These are phyloP conservation scores for Aspergillus sp. DNA, from an alignment of 2,329 filamentous ascomycete species.

Conservation along the genomic window DNA sequence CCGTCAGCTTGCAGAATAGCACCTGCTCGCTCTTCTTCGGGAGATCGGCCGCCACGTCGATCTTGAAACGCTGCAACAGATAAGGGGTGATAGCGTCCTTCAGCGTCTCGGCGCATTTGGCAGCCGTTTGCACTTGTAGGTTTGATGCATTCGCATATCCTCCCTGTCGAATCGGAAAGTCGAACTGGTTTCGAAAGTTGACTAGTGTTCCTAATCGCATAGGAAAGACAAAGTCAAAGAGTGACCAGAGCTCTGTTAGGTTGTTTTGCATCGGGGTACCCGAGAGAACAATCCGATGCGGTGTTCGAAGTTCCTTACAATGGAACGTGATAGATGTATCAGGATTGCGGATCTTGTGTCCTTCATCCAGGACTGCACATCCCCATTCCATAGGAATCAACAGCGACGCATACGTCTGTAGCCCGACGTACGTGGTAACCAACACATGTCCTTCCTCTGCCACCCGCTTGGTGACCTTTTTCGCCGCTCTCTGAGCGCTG, in stretches of 20 bases:
- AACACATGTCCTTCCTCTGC: conserved; percentile 81
- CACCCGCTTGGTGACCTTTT: conserved; percentile 74
- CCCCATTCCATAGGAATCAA: conserved; percentile 82
- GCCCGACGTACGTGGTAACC: conserved; percentile 88
- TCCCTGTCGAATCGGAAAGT: conserved; percentile 85
- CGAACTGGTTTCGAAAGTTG: conserved; percentile 84
- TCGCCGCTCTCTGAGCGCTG: conserved; percentile 62
- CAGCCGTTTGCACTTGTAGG: conserved; percentile 86
- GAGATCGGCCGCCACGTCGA: conserved; percentile 86
- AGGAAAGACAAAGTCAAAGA: conserved; percentile 96
- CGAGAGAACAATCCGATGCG: conserved; percentile 86
- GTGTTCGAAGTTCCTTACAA: conserved; percentile 86
- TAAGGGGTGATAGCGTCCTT: conserved; percentile 94
- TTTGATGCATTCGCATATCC: conserved; percentile 95
- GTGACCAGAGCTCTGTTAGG: conserved; percentile 85
- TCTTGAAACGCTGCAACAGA: conserved; percentile 83
- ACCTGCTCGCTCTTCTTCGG: conserved; percentile 96
- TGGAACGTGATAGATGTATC: conserved; percentile 91
- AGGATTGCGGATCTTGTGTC: conserved; percentile 96
- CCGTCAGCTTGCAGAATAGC: conserved; percentile 86
- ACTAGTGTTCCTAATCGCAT: conserved; percentile 91
- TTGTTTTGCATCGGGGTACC: conserved; percentile 99
- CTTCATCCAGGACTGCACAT: conserved; percentile 90
- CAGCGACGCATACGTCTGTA: conserved; percentile 84
- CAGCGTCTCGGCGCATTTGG: conserved; percentile 85